Evolutionary conservation across 169 alveolate species (phyloP).

Genomic region (Plasmodium gonderi): DNA sequence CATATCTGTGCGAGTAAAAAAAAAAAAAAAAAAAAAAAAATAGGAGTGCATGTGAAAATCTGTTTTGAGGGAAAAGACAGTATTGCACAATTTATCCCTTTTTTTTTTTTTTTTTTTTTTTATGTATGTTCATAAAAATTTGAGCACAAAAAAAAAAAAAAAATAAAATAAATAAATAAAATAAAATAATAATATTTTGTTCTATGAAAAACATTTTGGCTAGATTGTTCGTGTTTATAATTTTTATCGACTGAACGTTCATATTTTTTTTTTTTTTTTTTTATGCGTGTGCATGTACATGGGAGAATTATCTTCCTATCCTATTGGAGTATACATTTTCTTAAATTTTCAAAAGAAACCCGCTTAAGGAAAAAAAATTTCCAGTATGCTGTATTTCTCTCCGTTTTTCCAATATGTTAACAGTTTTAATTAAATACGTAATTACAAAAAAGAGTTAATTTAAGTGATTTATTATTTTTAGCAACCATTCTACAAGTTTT

Average conservation of each 20-base stretch:
- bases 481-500: not conserved
- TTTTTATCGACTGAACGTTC: not conserved
- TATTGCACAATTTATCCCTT: too few species aligned
- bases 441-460: not conserved
- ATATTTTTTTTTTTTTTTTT: not conserved
- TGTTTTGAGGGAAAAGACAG: not conserved
- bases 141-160: not conserved
- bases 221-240: conserved; percentile 7
- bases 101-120: not conserved
- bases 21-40: not conserved
- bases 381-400: too few species aligned
- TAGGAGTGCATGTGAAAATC: not conserved
- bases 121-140: conserved; percentile 5
- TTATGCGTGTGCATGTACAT: not conserved
- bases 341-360: too few species aligned
- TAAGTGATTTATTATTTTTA: not conserved
- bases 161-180: not conserved
- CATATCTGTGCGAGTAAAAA: not conserved
- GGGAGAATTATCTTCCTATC: not conserved
- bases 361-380: not conserved
- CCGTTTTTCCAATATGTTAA: too few species aligned
- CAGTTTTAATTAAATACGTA: too few species aligned
- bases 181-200: too few species aligned
- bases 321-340: too few species aligned
- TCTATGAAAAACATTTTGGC: not conserved